Evolutionary conservation across 352 stramenopile genomes (phyloP), one percentile per base, ranked within the genome.

Genomic region (Phytopythium boreale): DNA sequence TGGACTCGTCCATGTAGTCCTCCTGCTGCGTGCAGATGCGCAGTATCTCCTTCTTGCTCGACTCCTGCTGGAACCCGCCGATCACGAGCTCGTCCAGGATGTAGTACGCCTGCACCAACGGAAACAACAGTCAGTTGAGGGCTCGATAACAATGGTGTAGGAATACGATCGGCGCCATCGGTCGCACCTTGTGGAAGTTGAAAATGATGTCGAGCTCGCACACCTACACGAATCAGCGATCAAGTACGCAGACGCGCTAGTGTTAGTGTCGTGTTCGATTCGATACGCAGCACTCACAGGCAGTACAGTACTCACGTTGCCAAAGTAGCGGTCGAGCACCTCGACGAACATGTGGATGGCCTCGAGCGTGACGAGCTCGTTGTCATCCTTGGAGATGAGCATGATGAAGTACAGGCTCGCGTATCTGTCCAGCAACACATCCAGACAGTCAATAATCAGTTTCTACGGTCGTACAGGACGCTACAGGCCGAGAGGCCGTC

Each of bases 1-100:
- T 95, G 44, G 86, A 89, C 65, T 96, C 88, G 63, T 93, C 85
- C 82, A 95, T 93, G 71, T 94, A 92, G 70, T 97, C 89, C 68
- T 97, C 89, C 71, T 97, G 89, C 61, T 90, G 80, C 50, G 84
- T 93, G 75, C 81, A 90, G 67, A 97, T 90, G 62, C 89, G 86
- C 55, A 97, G 70, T 44, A 96, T 85, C 63, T 97, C 92, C 62
- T 92, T 90, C 81, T 98, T 98, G 75, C 85, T 97, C 55, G 92
- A 90, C 79, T 99, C 97, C 77, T 99, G 87, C 66, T 99, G 90
- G 69, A 99, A 92, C 44, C 98, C 98, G 56, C 96, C 97, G 63
- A 99, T 93, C 74, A 99, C 98, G 56, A 99, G 92, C 84, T 99
- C 98, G 82, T 99, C 98, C 55, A 99, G 84, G 75, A 99, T 99